phyloP scores from a whole-genome alignment of 805 yeast genomes.

The Suhomyces sp. region DNA sequence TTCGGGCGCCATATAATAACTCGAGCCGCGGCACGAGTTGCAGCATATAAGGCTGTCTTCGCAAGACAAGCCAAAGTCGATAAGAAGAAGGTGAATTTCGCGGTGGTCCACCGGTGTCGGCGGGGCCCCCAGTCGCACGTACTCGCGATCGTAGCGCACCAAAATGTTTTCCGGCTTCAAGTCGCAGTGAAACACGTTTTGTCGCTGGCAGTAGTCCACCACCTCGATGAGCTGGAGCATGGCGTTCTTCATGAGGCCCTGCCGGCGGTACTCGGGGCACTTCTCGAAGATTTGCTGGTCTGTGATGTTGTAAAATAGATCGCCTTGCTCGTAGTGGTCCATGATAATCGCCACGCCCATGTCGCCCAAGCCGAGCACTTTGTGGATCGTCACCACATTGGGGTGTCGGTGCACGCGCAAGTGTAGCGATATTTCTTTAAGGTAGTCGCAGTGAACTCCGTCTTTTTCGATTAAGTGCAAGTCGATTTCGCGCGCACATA shows the following conservation, averaged over 20 bases:
- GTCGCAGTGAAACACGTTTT: conserved; percentile 40
- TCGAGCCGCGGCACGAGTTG: conserved; percentile 79
- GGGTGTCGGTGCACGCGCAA: conserved; percentile 73
- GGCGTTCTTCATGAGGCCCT: conserved; percentile 43
- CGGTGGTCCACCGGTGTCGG: conserved; percentile 35
- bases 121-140: conserved; percentile 14
- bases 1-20: conserved; percentile 94
- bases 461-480: conserved; percentile 23
- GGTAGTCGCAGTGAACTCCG: conserved; percentile 30
- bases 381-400: conserved; percentile 71
- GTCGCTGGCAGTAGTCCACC: conserved; percentile 30
- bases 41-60: conserved; percentile 54
- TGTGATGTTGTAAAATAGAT: conserved; percentile 80
- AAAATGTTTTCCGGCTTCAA: conserved; percentile 42
- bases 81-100: conserved; percentile 57
- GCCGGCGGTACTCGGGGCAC: conserved; percentile 46
- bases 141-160: conserved; percentile 30
- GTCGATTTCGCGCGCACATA: conserved; percentile 17
- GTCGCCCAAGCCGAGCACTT: conserved; percentile 59
- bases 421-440: conserved; percentile 73
- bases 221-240: conserved; percentile 40
- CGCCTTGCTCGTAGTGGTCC: conserved; percentile 87
- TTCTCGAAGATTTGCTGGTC: conserved; percentile 61
- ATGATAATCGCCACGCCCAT: conserved; percentile 65
- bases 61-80: conserved; percentile 90